Percentiles rank a stretch among this genome's conserved stretches.
phyloP scores from a whole-genome alignment of 2,329 filamentous ascomycete genomes.

The Colletotrichum lentis region DNA sequence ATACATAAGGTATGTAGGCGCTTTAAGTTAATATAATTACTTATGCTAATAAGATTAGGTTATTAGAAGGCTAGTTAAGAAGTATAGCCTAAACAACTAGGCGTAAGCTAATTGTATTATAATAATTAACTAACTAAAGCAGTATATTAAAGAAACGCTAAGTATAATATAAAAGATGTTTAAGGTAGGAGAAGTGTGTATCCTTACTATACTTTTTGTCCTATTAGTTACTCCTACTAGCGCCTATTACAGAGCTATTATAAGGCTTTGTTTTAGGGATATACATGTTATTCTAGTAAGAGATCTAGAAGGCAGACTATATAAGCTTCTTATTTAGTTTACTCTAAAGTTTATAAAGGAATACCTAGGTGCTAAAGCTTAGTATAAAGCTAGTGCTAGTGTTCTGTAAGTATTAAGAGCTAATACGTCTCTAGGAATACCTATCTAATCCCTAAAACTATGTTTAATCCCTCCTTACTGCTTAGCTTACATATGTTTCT shows the following conservation, averaged over 20 bases:
- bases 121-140: not conserved
- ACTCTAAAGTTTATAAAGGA: slow-evolving; percentile 1
- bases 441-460: not conserved
- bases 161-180: not conserved
- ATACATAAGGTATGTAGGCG: not conserved
- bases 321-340: slow-evolving; percentile 2
- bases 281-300: not conserved
- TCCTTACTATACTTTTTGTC: not conserved
- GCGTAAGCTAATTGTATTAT: not conserved
- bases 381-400: not conserved
- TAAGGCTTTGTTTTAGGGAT: not conserved
- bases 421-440: slow-evolving; percentile 1
- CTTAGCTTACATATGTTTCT: not conserved
- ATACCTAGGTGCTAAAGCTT: slow-evolving; percentile 4
- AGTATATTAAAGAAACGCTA: not conserved
- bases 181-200: not conserved
- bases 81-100: not conserved
- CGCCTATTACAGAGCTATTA: not conserved
- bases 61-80: not conserved
- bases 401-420: not conserved
- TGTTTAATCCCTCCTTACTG: slow-evolving; percentile 1
- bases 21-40: not conserved
- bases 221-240: not conserved
- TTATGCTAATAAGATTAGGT: not conserved
- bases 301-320: not conserved